Evolutionary conservation across 192 early-diverging fungal species (phyloP).

Genomic region (Coemansia sp.): DNA sequence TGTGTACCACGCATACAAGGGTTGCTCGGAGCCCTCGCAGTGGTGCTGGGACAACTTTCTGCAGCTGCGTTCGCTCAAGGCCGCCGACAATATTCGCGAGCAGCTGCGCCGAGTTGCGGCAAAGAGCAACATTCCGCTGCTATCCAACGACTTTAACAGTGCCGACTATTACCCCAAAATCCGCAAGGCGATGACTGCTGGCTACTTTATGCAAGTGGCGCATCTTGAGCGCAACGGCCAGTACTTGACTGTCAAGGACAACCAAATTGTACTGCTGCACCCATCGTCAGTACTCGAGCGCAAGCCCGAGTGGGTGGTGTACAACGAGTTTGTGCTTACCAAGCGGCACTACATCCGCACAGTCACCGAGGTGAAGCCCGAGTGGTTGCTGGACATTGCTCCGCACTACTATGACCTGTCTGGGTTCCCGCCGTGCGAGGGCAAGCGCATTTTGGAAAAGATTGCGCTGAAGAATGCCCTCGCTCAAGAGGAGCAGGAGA

Average conservation of each 20-base stretch:
- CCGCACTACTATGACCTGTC: conserved; percentile 88
- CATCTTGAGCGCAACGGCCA: conserved; percentile 83
- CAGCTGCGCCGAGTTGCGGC: conserved; percentile 85
- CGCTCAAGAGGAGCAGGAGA: conserved; percentile 39
- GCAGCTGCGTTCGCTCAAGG: conserved; percentile 82
- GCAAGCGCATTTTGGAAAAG: conserved; percentile 75
- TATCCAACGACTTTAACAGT: conserved; percentile 69
- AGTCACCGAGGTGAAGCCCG: conserved; percentile 79
- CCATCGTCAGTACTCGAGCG: conserved; percentile 83
- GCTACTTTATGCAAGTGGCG: conserved; percentile 99
- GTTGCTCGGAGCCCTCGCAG: conserved; percentile 59
- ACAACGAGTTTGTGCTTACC: conserved; percentile 99
- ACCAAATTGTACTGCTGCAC: conserved; percentile 92
- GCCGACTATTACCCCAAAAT: conserved; percentile 80
- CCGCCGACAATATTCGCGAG: conserved; percentile 85
- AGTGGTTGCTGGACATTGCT: conserved; percentile 78
- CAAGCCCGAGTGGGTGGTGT: conserved; percentile 98
- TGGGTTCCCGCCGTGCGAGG: conserved; percentile 90
- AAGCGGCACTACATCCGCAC: conserved; percentile 95
- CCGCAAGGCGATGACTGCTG: conserved; percentile 80
- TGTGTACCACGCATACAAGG: conserved; percentile 88
- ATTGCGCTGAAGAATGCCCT: conserved; percentile 56
- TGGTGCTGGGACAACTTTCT: conserved; percentile 96
- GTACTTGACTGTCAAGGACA: conserved; percentile 95
- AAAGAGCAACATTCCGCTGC: conserved; percentile 61